A percentile compares a stretch with the other conserved stretches of the same genome.
Evolutionary conservation across 1,139 yeast genomes (phyloP).

Genomic region (Meyerozyma athensensis): DNA sequence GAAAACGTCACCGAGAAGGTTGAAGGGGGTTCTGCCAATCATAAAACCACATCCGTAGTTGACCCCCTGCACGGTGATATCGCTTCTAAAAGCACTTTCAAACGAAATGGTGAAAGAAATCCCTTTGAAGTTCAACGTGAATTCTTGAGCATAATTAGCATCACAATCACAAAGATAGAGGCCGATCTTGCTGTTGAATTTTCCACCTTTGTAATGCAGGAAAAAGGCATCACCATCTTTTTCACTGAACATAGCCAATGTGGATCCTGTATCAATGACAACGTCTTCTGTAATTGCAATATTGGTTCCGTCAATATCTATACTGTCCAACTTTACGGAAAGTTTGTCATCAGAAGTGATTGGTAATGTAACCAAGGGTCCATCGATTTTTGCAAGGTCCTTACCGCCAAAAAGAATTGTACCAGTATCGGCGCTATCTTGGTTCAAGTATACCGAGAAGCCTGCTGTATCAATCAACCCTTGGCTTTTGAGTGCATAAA

Average conservation of each 20-base stretch:
- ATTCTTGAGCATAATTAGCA: background rate
- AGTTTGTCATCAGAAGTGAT: background rate
- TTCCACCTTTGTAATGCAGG: background rate
- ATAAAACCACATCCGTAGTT: background rate
- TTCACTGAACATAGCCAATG: background rate
- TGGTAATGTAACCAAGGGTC: constrained; percentile 42
- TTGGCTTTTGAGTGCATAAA: constrained; percentile 15
- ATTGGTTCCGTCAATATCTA: background rate
- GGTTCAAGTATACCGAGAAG: constrained; percentile 51
- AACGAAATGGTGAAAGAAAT: constrained; percentile 9
- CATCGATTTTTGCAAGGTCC: constrained; percentile 48
- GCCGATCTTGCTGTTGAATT: background rate
- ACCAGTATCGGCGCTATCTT: constrained; percentile 33
- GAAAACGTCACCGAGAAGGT: constrained; percentile 25
- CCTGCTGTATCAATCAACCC: constrained; percentile 49
- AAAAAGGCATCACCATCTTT: background rate
- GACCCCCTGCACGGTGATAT: background rate
- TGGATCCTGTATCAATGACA: background rate
- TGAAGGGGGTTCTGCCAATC: background rate
- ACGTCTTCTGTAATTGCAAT: background rate
- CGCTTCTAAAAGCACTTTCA: background rate
- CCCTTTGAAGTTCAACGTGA: constrained; percentile 12
- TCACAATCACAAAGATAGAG: background rate
- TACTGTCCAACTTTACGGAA: background rate
- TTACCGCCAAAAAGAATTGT: constrained; percentile 55